Percentiles rank a stretch among this genome's conserved stretches.
Evolutionary conservation across 108 stramenopile species (phyloP).

Genomic region (Licmophora abbreviata): DNA sequence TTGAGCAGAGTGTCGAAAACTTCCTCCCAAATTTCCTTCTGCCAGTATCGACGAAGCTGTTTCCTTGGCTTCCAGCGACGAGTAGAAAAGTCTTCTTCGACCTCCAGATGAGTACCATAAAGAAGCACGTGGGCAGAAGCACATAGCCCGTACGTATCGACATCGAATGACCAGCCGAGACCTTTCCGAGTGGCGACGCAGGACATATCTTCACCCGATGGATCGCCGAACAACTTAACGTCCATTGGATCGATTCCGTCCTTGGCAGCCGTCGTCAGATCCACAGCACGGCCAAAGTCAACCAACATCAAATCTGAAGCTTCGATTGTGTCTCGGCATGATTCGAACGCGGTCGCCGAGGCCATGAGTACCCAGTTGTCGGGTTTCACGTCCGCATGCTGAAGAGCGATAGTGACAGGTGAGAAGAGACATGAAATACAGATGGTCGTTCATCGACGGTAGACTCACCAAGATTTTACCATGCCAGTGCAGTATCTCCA

Average conservation of each 20-base stretch:
- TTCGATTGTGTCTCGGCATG: slow-evolving; percentile 18
- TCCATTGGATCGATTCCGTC: slow-evolving; percentile 19
- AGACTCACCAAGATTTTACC: slow-evolving; percentile 70
- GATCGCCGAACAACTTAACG: slow-evolving; percentile 39
- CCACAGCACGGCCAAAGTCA: slow-evolving; percentile 77
- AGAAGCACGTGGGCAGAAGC: slow-evolving; percentile 57
- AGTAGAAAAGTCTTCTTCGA: slow-evolving; percentile 26
- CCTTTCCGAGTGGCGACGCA: slow-evolving; percentile 62
- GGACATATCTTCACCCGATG: slow-evolving; percentile 51
- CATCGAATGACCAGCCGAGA: slow-evolving; percentile 65
- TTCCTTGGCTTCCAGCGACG: slow-evolving; percentile 38
- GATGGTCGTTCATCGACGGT: neutral
- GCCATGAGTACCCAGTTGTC: slow-evolving; percentile 71
- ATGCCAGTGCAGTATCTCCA: slow-evolving; percentile 61
- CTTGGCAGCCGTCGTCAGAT: slow-evolving; percentile 25
- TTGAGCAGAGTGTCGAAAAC: slow-evolving; percentile 64
- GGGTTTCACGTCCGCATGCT: slow-evolving; percentile 81
- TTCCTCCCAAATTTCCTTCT: slow-evolving; percentile 51
- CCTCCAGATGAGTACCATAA: slow-evolving; percentile 55
- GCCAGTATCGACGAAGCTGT: slow-evolving; percentile 57
- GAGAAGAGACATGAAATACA: neutral
- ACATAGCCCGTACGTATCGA: slow-evolving; percentile 65
- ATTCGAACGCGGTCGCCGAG: slow-evolving; percentile 14
- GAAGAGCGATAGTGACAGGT: slow-evolving; percentile 5
- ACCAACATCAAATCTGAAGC: slow-evolving; percentile 59